Evolutionary conservation across 176 grass and related monocot genomes (phyloP).

Genomic region (Aegilops umbellulata): DNA sequence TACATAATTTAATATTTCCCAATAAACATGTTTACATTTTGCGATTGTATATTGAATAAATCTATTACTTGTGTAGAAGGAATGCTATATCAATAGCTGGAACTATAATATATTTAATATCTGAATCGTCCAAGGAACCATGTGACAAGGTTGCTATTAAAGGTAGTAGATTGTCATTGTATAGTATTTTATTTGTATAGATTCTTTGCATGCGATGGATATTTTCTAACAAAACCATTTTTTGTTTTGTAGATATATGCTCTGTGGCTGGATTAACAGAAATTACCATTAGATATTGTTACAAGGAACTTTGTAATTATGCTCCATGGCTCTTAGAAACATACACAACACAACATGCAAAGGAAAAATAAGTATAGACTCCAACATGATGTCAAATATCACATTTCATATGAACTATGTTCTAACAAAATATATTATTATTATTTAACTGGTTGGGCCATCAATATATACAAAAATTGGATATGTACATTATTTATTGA

Average conservation of each 20-base stretch:
- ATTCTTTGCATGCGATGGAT: background rate
- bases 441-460: no score
- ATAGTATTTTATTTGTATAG: background rate
- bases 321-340: constrained; percentile 6
- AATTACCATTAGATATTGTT: constrained; percentile 9
- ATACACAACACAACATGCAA: background rate
- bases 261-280: background rate
- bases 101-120: constrained; percentile 25
- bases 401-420: background rate
- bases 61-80: background rate
- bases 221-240: background rate
- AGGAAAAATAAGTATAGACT: background rate
- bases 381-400: background rate
- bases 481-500: background rate
- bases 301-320: background rate
- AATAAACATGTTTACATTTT: background rate
- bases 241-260: constrained; percentile 5
- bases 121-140: background rate
- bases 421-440: background rate
- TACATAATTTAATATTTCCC: background rate
- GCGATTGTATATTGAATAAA: background rate
- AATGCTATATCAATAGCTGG: constrained; percentile 10
- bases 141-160: background rate
- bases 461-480: background rate
- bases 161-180: constrained; percentile 2